phyloP scores from a whole-genome alignment of 2,329 filamentous ascomycete species.

The Pseudogymnoascus sp. region DNA sequence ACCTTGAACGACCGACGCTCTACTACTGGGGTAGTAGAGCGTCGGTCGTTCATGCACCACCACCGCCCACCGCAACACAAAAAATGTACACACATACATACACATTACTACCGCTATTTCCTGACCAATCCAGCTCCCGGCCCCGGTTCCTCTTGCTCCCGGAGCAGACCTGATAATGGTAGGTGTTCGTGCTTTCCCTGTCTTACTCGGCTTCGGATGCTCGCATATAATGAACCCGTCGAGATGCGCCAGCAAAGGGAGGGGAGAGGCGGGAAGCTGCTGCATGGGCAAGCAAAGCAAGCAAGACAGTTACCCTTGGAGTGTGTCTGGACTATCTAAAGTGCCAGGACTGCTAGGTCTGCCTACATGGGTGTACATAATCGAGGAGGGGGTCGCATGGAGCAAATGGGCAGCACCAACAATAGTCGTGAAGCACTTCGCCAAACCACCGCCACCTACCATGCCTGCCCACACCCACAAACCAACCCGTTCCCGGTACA shows the following conservation, averaged over 20 bases:
- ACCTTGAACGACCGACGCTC: background rate
- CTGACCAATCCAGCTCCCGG: background rate
- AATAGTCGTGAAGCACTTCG: background rate
- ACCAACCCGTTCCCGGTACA: background rate
- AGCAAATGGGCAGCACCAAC: background rate
- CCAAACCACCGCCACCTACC: background rate
- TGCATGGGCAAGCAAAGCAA: background rate
- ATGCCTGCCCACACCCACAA: background rate
- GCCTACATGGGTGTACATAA: background rate
- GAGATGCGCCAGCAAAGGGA: background rate
- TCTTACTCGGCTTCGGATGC: conserved; percentile 1
- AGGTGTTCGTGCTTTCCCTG: conserved; percentile 1
- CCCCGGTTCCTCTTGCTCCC: background rate
- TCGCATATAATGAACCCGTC: background rate
- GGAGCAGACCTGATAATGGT: background rate
- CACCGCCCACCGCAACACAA: background rate
- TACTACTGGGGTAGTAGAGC: too few relatives aligned
- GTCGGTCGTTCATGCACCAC: background rate
- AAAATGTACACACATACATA: background rate
- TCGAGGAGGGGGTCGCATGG: background rate
- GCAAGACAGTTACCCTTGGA: background rate
- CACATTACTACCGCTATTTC: too few relatives aligned
- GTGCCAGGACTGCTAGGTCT: background rate
- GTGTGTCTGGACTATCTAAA: too few relatives aligned
- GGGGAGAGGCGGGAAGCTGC: background rate